phyloP scores from a whole-genome alignment of 306 rosid genomes.

The Sphenostylis stenocarpa region DNA sequence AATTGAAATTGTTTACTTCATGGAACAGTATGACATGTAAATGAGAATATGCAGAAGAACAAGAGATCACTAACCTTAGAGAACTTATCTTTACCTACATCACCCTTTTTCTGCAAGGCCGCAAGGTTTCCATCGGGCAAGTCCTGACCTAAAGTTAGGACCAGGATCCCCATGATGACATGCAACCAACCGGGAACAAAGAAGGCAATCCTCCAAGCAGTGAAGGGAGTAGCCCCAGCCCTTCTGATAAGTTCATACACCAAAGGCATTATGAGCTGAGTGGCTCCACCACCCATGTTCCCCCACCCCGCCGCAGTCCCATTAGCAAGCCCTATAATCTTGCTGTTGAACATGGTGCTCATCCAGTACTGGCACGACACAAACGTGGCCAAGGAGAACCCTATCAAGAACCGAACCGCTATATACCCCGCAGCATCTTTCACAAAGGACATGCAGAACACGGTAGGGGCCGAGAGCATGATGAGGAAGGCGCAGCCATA shows the following conservation, averaged over 20 bases:
- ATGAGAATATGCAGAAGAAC: neutral
- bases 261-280: conserved; percentile 87
- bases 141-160: conserved; percentile 78
- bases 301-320: conserved; percentile 99
- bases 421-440: conserved; percentile 58
- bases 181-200: conserved; percentile 74
- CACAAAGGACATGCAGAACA: conserved; percentile 78
- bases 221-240: conserved; percentile 64
- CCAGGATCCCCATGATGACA: conserved; percentile 69
- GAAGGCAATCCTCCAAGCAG: conserved; percentile 91
- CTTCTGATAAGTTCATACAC: conserved; percentile 53
- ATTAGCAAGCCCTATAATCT: conserved; percentile 80
- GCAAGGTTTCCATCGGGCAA: conserved; percentile 86
- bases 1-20: neutral
- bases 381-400: conserved; percentile 80
- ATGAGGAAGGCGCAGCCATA: conserved; percentile 76
- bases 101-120: conserved; percentile 73
- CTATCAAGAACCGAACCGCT: conserved; percentile 75
- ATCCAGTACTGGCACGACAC: conserved; percentile 97
- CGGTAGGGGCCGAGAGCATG: conserved; percentile 69
- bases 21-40: neutral
- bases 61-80: conserved; percentile 48
- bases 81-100: conserved; percentile 72
- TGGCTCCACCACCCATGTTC: conserved; percentile 92
- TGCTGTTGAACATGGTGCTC: conserved; percentile 85